These are phyloP conservation scores for Oryza punctata DNA, from an alignment of 176 grass and related monocot species.

Conservation along the genomic window DNA sequence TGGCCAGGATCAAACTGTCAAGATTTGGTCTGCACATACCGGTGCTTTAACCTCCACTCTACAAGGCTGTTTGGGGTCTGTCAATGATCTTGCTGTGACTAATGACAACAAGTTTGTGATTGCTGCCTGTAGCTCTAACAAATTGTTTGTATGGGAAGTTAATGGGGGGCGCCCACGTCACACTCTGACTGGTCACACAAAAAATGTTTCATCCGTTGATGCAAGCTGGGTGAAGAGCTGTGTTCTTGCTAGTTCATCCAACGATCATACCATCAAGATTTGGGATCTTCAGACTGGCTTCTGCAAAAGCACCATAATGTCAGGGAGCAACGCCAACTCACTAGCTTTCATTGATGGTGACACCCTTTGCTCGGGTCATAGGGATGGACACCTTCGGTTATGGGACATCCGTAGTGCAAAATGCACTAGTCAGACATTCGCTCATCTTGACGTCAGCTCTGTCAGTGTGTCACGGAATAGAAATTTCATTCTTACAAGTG, in stretches of 20 bases:
- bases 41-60: slow-evolving; percentile 69
- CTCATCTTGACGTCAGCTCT: slow-evolving; percentile 78
- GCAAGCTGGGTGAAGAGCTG: slow-evolving; percentile 68
- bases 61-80: slow-evolving; percentile 79
- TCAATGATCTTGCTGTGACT: slow-evolving; percentile 93
- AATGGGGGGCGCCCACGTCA: slow-evolving; percentile 77
- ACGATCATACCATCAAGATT: slow-evolving; percentile 94
- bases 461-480: slow-evolving; percentile 72
- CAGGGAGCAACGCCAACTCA: slow-evolving; percentile 80
- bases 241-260: slow-evolving; percentile 70
- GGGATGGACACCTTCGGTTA: slow-evolving; percentile 80
- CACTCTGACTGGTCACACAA: slow-evolving; percentile 84
- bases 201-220: slow-evolving; percentile 88
- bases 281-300: slow-evolving; percentile 92
- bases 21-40: slow-evolving; percentile 86
- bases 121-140: slow-evolving; percentile 96
- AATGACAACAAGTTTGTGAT: slow-evolving; percentile 89
- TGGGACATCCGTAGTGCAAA: slow-evolving; percentile 79
- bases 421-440: slow-evolving; percentile 63
- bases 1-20: slow-evolving; percentile 89
- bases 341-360: slow-evolving; percentile 82
- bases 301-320: slow-evolving; percentile 92
- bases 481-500: slow-evolving; percentile 86
- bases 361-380: slow-evolving; percentile 90
- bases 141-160: slow-evolving; percentile 88